These are phyloP conservation scores for Nothophaeocryptopus gaeumannii DNA, from an alignment of 2,329 filamentous ascomycete species.

Conservation along the genomic window DNA sequence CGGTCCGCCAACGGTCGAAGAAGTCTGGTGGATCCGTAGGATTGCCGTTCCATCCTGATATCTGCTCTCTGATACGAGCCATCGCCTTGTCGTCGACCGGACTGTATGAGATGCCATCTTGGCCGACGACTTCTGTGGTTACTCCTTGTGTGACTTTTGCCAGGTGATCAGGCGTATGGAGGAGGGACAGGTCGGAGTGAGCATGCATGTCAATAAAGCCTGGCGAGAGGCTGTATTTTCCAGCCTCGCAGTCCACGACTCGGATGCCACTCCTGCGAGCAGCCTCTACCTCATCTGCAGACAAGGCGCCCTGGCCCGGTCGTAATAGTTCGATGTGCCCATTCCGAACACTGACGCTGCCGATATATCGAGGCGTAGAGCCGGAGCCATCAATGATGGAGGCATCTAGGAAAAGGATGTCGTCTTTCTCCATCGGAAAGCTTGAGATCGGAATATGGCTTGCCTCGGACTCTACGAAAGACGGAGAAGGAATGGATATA, in stretches of 20 bases:
- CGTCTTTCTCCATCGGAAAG: background rate
- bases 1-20: slow-evolving; percentile 29
- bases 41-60: slow-evolving; percentile 32
- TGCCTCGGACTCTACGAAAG: background rate
- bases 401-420: slow-evolving; percentile 24
- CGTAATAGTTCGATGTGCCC: slow-evolving; percentile 21
- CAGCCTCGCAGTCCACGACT: slow-evolving; percentile 28
- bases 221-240: slow-evolving; percentile 28
- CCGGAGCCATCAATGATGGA: slow-evolving; percentile 29
- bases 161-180: slow-evolving; percentile 27
- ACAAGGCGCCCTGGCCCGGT: background rate
- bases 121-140: slow-evolving; percentile 31
- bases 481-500: too few species aligned
- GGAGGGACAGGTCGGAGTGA: slow-evolving; percentile 30
- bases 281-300: background rate
- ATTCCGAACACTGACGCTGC: slow-evolving; percentile 21
- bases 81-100: slow-evolving; percentile 26
- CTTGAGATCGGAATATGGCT: background rate
- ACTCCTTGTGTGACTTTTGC: slow-evolving; percentile 32
- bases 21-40: slow-evolving; percentile 24
- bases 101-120: slow-evolving; percentile 32
- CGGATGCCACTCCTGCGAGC: background rate
- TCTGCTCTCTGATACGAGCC: slow-evolving; percentile 28
- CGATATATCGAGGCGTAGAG: slow-evolving; percentile 20
- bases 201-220: slow-evolving; percentile 35